Evolutionary conservation across 208 protist species (phyloP), one percentile per base, ranked within the genome.

Genomic region (Leishmania martiniquensis): DNA sequence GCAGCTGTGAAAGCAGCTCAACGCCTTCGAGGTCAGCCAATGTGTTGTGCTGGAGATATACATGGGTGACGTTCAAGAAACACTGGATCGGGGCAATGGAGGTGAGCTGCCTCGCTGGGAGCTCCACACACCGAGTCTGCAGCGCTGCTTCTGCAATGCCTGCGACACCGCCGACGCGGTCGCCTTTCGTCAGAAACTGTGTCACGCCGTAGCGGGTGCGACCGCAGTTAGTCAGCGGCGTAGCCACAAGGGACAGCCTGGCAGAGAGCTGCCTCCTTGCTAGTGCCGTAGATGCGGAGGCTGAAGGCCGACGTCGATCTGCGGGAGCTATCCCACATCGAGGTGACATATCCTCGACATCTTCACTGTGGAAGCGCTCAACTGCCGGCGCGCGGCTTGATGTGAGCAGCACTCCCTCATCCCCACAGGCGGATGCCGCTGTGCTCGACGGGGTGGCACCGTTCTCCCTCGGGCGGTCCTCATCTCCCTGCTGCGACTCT

Each of bases 41-140:
- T 1, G 63, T 47, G 80, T 97, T 97, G 84, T 95, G 81, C 76
- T 94, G 91, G 20, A 95, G 80, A 77, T 95, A 94, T 25, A 97
- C 62, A 81, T 95, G 90, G 13, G 91, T 95, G 34, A 84, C 85
- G 75, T 93, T 97, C 39, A 93, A 75, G 68, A 94, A 93, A 69
- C 85, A 90, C 77, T 93, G 89, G 1, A 91, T 72, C 1, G 83
- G 45, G 4, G 57, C 63, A 20, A 84, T 87, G 59, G 82, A 80
- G 47, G 51, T 82, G 37, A 96, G 81, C 25, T 67, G 72, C 4
- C 81, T 72, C 13, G 80, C 88, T 3, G 83, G 78, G 22, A 93
- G 83, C 29, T 96, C 88, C 2, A 96, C 84, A 44, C 87, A 69
- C 4, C 62, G 77, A 0, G 84, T 90, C 67, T 84, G 82, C 70